phyloP scores from a whole-genome alignment of 495 filamentous ascomycete genomes.

The Trichoderma reesei region DNA sequence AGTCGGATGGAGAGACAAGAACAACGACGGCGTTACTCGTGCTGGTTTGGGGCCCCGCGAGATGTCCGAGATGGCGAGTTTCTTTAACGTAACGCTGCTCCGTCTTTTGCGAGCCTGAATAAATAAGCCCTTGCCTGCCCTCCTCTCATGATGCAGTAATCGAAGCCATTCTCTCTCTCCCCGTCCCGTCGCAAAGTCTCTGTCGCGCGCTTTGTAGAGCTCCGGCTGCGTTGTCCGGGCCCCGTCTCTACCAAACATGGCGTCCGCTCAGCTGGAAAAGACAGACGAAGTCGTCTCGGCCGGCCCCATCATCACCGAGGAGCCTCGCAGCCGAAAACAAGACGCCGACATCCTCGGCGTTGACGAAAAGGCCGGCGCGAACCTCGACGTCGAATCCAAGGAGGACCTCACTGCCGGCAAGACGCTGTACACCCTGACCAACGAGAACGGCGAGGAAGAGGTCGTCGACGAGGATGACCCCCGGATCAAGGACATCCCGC shows the following conservation, averaged over 20 bases:
- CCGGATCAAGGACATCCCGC: conserved; percentile 37
- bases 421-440: background rate
- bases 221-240: background rate
- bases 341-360: background rate
- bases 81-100: background rate
- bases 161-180: background rate
- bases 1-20: no score
- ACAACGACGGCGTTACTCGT: background rate
- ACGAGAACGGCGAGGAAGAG: conserved; percentile 14
- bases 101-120: background rate
- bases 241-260: background rate
- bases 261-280: conserved; percentile 5
- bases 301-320: background rate
- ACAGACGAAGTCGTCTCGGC: background rate
- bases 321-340: background rate
- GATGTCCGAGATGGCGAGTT: background rate
- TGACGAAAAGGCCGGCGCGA: background rate
- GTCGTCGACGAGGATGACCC: conserved; percentile 33
- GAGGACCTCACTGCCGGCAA: conserved; percentile 3
- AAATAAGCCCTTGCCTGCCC: background rate
- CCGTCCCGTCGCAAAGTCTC: background rate
- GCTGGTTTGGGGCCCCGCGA: background rate
- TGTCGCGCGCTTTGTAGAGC: background rate
- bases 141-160: background rate
- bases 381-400: background rate